Percentiles rank a stretch among this genome's conserved stretches.
Conservation (phyloP, 129 eudicot genomes). For the Escallonia rubra region DNA sequence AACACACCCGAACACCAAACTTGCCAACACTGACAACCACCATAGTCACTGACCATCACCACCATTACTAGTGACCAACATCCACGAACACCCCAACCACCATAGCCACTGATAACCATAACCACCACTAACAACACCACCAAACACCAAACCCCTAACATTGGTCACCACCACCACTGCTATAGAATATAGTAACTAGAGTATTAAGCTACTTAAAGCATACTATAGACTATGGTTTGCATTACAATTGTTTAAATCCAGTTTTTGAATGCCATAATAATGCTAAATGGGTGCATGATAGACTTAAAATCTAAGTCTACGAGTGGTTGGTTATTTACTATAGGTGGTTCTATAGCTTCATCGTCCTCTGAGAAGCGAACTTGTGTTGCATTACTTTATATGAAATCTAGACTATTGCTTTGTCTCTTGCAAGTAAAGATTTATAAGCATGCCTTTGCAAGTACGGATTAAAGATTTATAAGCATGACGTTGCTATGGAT, state of each 20-base stretch:
- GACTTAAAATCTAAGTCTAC: neutral
- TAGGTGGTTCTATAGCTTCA: neutral
- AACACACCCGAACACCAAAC: no score
- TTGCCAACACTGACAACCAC: neutral
- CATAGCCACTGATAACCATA: no score
- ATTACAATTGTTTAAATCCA: neutral
- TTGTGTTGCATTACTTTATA: neutral
- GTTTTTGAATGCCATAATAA: conserved; percentile 3
- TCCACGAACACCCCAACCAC: neutral
- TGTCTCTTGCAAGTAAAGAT: neutral
- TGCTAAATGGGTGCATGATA: neutral
- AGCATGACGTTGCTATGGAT: no score
- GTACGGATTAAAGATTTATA: no score
- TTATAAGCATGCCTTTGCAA: no score
- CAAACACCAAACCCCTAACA: no score
- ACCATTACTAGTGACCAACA: neutral
- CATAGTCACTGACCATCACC: neutral
- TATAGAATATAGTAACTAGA: neutral
- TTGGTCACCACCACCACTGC: no score
- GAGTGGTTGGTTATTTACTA: conserved; percentile 1
- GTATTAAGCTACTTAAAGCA: neutral
- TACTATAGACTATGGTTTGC: neutral
- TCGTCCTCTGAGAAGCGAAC: neutral
- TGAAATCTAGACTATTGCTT: neutral
- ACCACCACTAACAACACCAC: no score